Evolutionary conservation across 306 rosid species (phyloP).

Genomic region (Nissolia schottii): DNA sequence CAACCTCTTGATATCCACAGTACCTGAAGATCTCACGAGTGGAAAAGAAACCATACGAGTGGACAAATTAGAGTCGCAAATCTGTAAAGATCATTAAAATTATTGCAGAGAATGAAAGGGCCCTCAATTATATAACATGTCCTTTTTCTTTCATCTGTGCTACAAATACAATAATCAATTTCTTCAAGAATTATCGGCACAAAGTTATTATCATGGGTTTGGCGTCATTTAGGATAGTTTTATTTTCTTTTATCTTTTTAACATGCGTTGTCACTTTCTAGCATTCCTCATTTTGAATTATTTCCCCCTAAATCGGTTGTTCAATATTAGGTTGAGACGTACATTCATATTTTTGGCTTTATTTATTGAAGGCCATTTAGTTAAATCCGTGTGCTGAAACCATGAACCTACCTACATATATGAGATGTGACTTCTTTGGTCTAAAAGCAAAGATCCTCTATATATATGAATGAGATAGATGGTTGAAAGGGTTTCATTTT

Average conservation of each 20-base stretch:
- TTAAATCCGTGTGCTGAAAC: background rate
- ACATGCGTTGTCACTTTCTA: conserved; percentile 16
- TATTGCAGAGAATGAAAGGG: conserved; percentile 22
- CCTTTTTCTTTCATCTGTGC: conserved; percentile 6
- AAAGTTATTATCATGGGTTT: conserved; percentile 1
- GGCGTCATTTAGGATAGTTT: conserved; percentile 13
- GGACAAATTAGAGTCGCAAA: conserved; percentile 26
- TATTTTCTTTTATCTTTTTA: background rate
- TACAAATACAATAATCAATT: background rate
- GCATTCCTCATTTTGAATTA: conserved; percentile 11
- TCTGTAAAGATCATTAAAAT: background rate
- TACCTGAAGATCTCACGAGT: background rate
- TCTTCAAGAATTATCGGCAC: background rate
- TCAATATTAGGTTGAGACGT: conserved; percentile 16
- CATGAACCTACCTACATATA: conserved; percentile 9
- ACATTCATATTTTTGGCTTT: conserved; percentile 17
- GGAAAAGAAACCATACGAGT: conserved; percentile 19
- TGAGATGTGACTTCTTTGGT: conserved; percentile 2
- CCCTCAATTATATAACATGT: conserved; percentile 35
- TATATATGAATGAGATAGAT: background rate
- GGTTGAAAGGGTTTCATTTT: background rate
- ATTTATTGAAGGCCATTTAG: background rate
- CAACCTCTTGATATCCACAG: background rate
- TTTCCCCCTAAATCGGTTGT: conserved; percentile 6
- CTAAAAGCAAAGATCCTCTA: conserved; percentile 10